phyloP scores from a whole-genome alignment of 2,329 filamentous ascomycete species.

The Seiridium cupressi region DNA sequence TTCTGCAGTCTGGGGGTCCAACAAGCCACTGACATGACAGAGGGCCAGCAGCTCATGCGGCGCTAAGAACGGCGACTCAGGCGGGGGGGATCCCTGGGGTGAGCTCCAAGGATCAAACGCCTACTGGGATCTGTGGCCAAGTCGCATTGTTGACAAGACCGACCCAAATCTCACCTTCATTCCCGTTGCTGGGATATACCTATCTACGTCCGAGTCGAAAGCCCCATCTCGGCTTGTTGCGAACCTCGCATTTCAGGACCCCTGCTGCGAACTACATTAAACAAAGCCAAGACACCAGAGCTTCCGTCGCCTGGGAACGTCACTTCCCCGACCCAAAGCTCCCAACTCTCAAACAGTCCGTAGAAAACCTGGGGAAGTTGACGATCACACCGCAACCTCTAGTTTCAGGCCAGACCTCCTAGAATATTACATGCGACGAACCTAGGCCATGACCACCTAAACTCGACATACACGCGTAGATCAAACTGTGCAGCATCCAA shows the following conservation, averaged over 20 bases:
- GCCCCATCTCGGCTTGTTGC: background rate
- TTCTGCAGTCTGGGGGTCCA: too few relatives aligned
- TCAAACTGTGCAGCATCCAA: background rate
- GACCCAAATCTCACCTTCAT: background rate
- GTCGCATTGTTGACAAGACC: too few relatives aligned
- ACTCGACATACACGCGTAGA: background rate
- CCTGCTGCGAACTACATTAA: background rate
- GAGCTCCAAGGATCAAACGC: too few relatives aligned
- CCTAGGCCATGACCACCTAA: background rate
- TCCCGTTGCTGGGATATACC: background rate
- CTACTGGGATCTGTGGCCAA: too few relatives aligned
- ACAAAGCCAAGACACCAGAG: background rate
- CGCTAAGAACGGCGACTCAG: too few relatives aligned
- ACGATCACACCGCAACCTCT: background rate
- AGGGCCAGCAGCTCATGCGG: background rate
- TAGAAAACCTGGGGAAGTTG: too few relatives aligned
- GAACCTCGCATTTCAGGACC: background rate
- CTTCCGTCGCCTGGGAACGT: conserved; percentile 4
- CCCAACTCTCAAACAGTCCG: too few relatives aligned
- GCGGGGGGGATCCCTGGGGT: too few relatives aligned
- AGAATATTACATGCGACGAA: background rate
- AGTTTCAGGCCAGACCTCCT: background rate
- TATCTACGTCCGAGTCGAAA: background rate
- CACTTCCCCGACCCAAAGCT: background rate
- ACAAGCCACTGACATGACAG: background rate